Conservation (phyloP, 495 filamentous ascomycete species). For the Collariella sp. region DNA sequence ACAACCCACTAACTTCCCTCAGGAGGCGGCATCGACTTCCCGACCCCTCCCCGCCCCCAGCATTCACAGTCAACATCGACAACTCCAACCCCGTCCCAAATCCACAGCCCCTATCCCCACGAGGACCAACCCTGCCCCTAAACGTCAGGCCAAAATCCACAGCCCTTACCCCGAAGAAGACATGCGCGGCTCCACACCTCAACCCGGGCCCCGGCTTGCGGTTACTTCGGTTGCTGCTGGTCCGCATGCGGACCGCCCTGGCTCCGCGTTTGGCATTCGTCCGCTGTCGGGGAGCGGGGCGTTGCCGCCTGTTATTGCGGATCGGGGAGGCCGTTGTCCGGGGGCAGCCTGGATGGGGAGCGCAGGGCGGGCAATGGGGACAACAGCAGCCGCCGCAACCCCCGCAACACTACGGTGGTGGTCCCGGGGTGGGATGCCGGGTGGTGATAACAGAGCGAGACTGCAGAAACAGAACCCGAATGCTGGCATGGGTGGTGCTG, state of each 20-base stretch:
- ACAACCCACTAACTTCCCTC: conserved; percentile 21
- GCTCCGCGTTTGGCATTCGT: conserved; percentile 60
- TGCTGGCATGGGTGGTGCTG: too few species aligned
- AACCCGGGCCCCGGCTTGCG: conserved; percentile 30
- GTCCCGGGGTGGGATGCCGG: conserved; percentile 10
- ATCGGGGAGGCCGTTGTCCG: too few species aligned
- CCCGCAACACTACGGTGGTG: conserved; percentile 11
- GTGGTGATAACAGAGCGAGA: conserved; percentile 28
- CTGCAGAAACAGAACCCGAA: conserved; percentile 34
- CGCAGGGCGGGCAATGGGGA: conserved; percentile 24
- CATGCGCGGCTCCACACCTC: conserved; percentile 25
- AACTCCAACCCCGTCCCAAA: conserved; percentile 32
- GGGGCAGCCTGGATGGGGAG: conserved; percentile 40
- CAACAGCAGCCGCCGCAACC: conserved; percentile 11
- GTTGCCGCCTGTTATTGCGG: too few species aligned
- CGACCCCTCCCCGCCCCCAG: conserved; percentile 52
- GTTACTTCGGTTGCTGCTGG: conserved; percentile 30
- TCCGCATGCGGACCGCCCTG: conserved; percentile 49
- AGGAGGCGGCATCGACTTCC: conserved; percentile 54
- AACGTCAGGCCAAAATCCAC: conserved; percentile 29
- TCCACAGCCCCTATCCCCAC: conserved; percentile 50
- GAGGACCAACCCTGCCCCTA: conserved; percentile 34
- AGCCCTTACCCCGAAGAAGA: conserved; percentile 50
- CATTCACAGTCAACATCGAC: conserved; percentile 37
- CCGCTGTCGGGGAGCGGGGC: conserved; percentile 27